Evolutionary conservation across 345 rosid genomes (phyloP).

Genomic region (Raphanus sativus): DNA sequence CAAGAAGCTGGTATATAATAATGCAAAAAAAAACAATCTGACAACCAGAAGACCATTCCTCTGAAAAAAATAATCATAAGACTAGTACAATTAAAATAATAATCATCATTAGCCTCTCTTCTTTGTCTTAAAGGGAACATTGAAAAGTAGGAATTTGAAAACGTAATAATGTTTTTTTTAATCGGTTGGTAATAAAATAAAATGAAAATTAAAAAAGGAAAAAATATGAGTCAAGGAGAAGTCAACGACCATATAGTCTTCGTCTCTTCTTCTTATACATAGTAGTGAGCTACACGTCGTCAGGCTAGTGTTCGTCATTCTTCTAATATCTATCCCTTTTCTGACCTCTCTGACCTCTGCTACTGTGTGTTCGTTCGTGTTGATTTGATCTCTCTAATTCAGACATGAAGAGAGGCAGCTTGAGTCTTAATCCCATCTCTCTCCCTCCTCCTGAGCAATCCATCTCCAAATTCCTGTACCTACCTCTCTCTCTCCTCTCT

Average conservation of each 20-base stretch:
- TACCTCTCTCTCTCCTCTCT: slow-evolving; percentile 33
- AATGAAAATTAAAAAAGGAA: not conserved
- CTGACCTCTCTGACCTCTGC: not conserved
- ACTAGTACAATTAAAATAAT: not conserved
- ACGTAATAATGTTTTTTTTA: not conserved
- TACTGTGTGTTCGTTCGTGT: not conserved
- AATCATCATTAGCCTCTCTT: not conserved
- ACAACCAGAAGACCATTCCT: slow-evolving; percentile 6
- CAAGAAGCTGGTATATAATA: not conserved
- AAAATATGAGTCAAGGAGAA: slow-evolving; percentile 22
- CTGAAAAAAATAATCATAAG: not conserved
- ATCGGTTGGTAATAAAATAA: not conserved
- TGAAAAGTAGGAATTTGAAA: slow-evolving; percentile 9
- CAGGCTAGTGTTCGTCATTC: slow-evolving; percentile 15
- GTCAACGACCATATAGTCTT: slow-evolving; percentile 36
- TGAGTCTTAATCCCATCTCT: slow-evolving; percentile 51
- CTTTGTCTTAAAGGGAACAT: not conserved
- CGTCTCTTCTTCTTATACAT: slow-evolving; percentile 26
- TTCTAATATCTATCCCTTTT: not conserved
- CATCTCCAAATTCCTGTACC: slow-evolving; percentile 71
- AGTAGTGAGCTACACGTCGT: slow-evolving; percentile 22
- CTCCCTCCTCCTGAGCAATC: slow-evolving; percentile 65
- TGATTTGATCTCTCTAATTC: slow-evolving; percentile 9
- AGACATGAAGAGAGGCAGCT: slow-evolving; percentile 58
- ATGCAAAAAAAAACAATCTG: not conserved